Evolutionary conservation across 2,329 filamentous ascomycete species (phyloP).

Genomic region (Cladosporium sp.): DNA sequence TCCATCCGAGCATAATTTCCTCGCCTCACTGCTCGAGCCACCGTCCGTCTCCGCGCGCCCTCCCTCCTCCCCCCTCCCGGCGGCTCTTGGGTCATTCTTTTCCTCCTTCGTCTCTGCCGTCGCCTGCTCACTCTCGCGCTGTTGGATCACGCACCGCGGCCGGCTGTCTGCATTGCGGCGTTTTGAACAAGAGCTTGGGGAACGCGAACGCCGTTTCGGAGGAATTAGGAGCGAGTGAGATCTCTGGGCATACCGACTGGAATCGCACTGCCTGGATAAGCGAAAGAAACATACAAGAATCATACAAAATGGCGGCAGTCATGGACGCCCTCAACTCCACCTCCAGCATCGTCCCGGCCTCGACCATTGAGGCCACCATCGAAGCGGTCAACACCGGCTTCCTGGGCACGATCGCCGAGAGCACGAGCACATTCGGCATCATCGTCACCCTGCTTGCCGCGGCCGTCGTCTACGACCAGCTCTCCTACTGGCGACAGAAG

Average conservation of each 20-base stretch:
- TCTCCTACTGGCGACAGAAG: conserved; percentile 43
- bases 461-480: conserved; percentile 79
- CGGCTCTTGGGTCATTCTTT: neutral
- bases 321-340: conserved; percentile 30
- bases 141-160: too few relatives aligned
- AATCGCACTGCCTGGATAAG: neutral
- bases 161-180: too few relatives aligned
- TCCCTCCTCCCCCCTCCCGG: neutral
- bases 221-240: neutral
- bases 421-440: conserved; percentile 59
- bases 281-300: neutral
- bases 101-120: neutral
- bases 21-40: neutral
- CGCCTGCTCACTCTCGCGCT: neutral
- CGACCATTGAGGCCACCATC: conserved; percentile 56
- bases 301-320: conserved; percentile 24
- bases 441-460: conserved; percentile 63
- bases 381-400: conserved; percentile 41
- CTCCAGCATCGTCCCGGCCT: conserved; percentile 19
- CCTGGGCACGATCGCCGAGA: conserved; percentile 51
- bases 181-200: neutral
- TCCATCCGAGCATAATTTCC: neutral
- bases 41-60: neutral
- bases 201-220: neutral
- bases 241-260: too few relatives aligned